A percentile compares a stretch with the other conserved stretches of the same genome.
Evolutionary conservation across 345 rosid species (phyloP).

Genomic region (Luvunga scandens): DNA sequence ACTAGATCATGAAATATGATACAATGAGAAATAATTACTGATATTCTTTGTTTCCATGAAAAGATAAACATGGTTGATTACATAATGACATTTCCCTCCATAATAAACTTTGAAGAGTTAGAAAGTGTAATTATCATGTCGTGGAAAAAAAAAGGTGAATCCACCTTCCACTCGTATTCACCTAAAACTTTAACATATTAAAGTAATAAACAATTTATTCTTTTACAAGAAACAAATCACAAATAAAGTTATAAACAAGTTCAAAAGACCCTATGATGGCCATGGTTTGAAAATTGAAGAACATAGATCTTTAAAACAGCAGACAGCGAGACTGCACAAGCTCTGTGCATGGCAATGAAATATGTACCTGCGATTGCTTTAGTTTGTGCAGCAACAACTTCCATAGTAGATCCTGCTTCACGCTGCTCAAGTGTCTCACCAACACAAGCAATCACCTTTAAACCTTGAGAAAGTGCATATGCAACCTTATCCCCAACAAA

Average conservation of each 20-base stretch:
- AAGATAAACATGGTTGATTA: not conserved
- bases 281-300: not conserved
- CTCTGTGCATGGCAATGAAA: not conserved
- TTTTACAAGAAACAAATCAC: not conserved
- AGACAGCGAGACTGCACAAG: not conserved
- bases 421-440: conserved; percentile 95
- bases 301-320: not conserved
- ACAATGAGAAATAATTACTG: not conserved
- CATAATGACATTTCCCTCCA: not conserved
- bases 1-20: no score
- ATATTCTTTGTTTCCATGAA: not conserved
- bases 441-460: conserved; percentile 91
- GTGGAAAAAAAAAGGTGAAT: not conserved
- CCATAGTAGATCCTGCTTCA: conserved; percentile 79
- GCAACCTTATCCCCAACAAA: conserved; percentile 89
- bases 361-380: conserved; percentile 83
- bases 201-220: not conserved
- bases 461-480: conserved; percentile 86
- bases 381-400: conserved; percentile 87
- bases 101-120: not conserved
- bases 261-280: not conserved
- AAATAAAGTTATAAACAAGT: not conserved
- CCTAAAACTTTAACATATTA: not conserved
- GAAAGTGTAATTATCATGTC: not conserved
- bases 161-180: not conserved